Percentiles rank a stretch among this genome's conserved stretches.
Conservation (phyloP, 345 rosid species). For the Populus deltoides region DNA sequence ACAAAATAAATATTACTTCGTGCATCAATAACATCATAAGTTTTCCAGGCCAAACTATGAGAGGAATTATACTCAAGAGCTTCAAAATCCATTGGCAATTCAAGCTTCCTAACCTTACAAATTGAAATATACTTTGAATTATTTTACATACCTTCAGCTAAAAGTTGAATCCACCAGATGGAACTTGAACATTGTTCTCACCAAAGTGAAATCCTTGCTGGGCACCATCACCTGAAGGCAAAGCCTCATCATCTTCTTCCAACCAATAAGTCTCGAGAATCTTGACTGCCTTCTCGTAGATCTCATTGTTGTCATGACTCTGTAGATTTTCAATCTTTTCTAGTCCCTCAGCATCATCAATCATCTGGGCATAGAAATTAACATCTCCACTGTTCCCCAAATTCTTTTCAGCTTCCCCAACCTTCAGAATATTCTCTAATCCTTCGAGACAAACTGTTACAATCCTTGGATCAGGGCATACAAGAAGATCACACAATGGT, state of each 20-base stretch:
- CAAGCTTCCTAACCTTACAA: neutral
- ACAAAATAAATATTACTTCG: neutral
- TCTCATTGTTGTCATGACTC: slow-evolving; percentile 26
- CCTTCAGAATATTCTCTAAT: slow-evolving; percentile 25
- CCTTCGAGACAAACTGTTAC: slow-evolving; percentile 32
- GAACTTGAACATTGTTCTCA: slow-evolving; percentile 9
- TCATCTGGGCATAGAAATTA: slow-evolving; percentile 18
- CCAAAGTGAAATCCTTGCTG: slow-evolving; percentile 16
- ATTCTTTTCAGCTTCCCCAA: slow-evolving; percentile 24
- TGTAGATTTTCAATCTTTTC: slow-evolving; percentile 26
- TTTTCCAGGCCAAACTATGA: neutral
- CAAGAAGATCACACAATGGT: slow-evolving; percentile 32
- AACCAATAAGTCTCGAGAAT: slow-evolving; percentile 24
- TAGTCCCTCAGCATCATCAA: slow-evolving; percentile 21
- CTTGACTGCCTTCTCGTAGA: slow-evolving; percentile 27
- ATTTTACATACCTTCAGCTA: slow-evolving; percentile 15
- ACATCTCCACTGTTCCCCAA: slow-evolving; percentile 16
- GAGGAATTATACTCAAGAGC: neutral
- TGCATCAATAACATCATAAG: neutral
- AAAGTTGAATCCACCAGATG: slow-evolving; percentile 29
- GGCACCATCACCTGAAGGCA: slow-evolving; percentile 18
- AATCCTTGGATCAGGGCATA: slow-evolving; percentile 33
- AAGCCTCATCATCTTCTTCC: slow-evolving; percentile 23
- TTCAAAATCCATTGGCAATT: neutral
- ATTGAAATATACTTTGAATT: neutral